Base-by-base conservation (phyloP, 2,329 filamentous ascomycete species). In the Escovopsis sp. region DNA sequence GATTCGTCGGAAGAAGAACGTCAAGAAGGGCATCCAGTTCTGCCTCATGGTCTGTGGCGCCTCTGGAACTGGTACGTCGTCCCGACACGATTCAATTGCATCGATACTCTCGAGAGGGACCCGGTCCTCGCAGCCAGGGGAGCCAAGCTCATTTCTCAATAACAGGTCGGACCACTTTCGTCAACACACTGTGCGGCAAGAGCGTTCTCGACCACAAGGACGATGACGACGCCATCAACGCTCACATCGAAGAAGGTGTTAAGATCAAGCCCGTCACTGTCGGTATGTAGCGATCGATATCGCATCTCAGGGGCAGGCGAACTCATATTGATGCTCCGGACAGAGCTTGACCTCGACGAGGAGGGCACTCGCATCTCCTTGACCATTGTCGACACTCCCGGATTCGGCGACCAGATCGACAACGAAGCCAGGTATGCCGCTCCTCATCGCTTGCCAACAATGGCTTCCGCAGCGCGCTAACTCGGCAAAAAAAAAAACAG, bases 21-120 rank as follows among this genome's bases (percentile, higher is more conserved):
- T 98, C 71, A 95, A 95, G 84, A 95, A 95, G 79, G 91, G 91
- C 62, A 96, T 98, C 62, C 91, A 98, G 75, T 98, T 98, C 74
- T 96, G 88, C 67, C 70, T 98, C 77, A 98, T 98, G 91, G 91
- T 98, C 59, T 96, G 91, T 64, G 91, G 91, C 72, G 91, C 91
- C 62, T 96, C 89, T 56, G 91, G 91, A 66, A 96, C 91, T 67
- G 91, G 87, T 94, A 79, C 59, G 75, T 69, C 43, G 47, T 45
- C 43, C 33, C 49, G 34, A 8, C 13, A 7, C 39, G 24, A 36
- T 34, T 35, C 31, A 39, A 39, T 40, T 46, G 27, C 27, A 6
- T 30, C 35, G n/a, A 16, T 12, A 14, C 24, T 24, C 33, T n/a
- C 27, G 20, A 34, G 16, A 15, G 24, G 29, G 27, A 27, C 7